These are phyloP conservation scores for Linanthus parryae DNA, from an alignment of 148 eudicot species.

Conservation along the genomic window DNA sequence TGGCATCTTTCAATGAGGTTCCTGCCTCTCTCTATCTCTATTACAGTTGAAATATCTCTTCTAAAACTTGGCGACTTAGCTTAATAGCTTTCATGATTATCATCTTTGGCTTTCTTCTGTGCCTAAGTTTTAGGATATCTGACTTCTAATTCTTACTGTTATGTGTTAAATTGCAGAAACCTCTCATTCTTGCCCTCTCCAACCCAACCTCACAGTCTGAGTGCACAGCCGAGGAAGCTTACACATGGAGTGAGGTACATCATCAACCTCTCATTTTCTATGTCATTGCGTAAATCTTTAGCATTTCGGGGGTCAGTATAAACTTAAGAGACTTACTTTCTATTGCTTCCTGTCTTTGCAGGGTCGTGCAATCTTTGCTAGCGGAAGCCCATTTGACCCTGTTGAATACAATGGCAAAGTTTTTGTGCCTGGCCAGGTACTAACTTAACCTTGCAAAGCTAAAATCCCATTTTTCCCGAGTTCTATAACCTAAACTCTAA, in stretches of 20 bases:
- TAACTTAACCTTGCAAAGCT: background rate
- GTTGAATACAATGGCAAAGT: constrained; percentile 9
- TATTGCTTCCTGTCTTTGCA: background rate
- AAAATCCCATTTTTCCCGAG: too few species aligned
- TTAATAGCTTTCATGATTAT: too few species aligned
- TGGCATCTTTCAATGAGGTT: constrained; percentile 14
- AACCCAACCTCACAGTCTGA: constrained; percentile 15
- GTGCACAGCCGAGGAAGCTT: constrained; percentile 18
- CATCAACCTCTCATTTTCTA: too few species aligned
- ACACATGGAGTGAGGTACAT: constrained; percentile 13
- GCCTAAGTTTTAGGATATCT: background rate
- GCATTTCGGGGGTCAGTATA: background rate
- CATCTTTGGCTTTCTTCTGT: background rate
- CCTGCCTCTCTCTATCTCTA: background rate
- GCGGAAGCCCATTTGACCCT: constrained; percentile 14
- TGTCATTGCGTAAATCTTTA: too few species aligned
- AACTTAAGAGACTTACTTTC: background rate
- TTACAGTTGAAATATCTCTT: background rate
- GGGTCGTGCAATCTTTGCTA: constrained; percentile 13
- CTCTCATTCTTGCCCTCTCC: constrained; percentile 14
- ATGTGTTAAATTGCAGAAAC: constrained; percentile 3
- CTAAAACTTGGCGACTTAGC: background rate
- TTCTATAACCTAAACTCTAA: too few species aligned
- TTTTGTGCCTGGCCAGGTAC: constrained; percentile 13
- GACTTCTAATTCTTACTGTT: too few species aligned